A percentile compares a stretch with the other conserved stretches of the same genome.
Conservation (phyloP, 805 yeast species). For the Myxozyma vanderwaltii region DNA sequence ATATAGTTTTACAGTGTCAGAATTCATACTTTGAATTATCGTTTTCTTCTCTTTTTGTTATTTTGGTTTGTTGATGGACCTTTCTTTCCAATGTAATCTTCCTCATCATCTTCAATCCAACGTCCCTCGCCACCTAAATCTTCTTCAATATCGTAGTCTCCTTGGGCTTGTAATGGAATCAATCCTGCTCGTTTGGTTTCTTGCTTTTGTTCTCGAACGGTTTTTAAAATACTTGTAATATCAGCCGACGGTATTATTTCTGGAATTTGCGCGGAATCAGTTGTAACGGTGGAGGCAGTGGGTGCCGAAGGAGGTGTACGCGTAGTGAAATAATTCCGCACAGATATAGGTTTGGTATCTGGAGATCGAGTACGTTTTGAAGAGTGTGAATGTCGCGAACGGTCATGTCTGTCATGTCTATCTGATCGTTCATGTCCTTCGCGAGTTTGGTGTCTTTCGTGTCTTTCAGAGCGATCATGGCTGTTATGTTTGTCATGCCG, state of each 20-base stretch:
- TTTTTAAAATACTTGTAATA: constrained; percentile 8
- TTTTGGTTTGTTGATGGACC: constrained; percentile 13
- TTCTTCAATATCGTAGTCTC: constrained; percentile 31
- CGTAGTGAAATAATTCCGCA: background rate
- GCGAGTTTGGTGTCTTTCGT: background rate
- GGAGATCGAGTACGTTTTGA: background rate
- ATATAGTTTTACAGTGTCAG: too few species aligned
- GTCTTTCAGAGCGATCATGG: background rate
- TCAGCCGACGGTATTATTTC: constrained; percentile 6
- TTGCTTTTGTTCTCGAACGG: constrained; percentile 9
- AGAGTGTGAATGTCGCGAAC: background rate
- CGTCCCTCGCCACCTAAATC: constrained; percentile 35
- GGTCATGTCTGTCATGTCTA: background rate
- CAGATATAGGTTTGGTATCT: background rate
- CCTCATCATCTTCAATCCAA: constrained; percentile 35
- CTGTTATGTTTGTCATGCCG: background rate
- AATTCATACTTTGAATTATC: too few species aligned
- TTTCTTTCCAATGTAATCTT: constrained; percentile 12
- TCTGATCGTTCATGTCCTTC: background rate
- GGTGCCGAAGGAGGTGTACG: background rate
- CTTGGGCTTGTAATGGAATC: constrained; percentile 20
- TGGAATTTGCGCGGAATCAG: background rate
- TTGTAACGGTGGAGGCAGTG: background rate
- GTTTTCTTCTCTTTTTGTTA: background rate
- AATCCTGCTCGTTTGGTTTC: constrained; percentile 17